phyloP scores from a whole-genome alignment of 1,139 yeast species.

The Suhomyces anneliseae region DNA sequence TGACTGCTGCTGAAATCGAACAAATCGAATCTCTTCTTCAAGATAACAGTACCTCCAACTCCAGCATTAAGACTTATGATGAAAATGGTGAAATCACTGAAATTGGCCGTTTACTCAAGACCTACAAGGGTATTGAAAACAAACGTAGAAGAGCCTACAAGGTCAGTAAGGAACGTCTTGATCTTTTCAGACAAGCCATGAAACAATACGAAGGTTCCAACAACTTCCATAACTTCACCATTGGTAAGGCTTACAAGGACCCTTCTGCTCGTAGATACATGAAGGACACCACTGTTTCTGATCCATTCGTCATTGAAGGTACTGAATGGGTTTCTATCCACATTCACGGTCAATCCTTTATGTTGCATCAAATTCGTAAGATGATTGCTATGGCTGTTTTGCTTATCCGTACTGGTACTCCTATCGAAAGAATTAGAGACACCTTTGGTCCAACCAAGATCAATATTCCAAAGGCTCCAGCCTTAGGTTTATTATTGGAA shows the following conservation, averaged over 20 bases:
- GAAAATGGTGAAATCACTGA: slow-evolving; percentile 40
- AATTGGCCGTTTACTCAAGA: slow-evolving; percentile 48
- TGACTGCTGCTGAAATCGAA: slow-evolving; percentile 48
- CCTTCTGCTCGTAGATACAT: slow-evolving; percentile 82
- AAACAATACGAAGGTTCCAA: slow-evolving; percentile 80
- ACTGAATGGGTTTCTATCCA: slow-evolving; percentile 97
- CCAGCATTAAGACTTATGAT: slow-evolving; percentile 24
- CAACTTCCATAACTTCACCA: slow-evolving; percentile 92
- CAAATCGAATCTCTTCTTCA: slow-evolving; percentile 15
- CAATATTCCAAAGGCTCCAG: slow-evolving; percentile 97
- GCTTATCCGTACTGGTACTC: slow-evolving; percentile 83
- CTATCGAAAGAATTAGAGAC: slow-evolving; percentile 70
- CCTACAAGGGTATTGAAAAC: slow-evolving; percentile 67
- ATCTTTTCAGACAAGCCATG: slow-evolving; percentile 66
- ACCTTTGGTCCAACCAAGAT: slow-evolving; percentile 74
- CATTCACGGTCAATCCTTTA: slow-evolving; percentile 96
- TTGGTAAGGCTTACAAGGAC: slow-evolving; percentile 85
- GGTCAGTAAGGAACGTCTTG: slow-evolving; percentile 59
- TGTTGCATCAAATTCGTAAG: slow-evolving; percentile 97
- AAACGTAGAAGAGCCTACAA: slow-evolving; percentile 68
- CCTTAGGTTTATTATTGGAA: slow-evolving; percentile 85
- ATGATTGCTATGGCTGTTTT: slow-evolving; percentile 97
- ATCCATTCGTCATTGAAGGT: slow-evolving; percentile 87
- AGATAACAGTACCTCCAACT: slow-evolving; percentile 14
- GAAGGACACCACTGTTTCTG: slow-evolving; percentile 77